Evolutionary conservation across 495 filamentous ascomycete species (phyloP), one percentile per base, ranked within the genome.

Genomic region (Penicillium flavigenum): DNA sequence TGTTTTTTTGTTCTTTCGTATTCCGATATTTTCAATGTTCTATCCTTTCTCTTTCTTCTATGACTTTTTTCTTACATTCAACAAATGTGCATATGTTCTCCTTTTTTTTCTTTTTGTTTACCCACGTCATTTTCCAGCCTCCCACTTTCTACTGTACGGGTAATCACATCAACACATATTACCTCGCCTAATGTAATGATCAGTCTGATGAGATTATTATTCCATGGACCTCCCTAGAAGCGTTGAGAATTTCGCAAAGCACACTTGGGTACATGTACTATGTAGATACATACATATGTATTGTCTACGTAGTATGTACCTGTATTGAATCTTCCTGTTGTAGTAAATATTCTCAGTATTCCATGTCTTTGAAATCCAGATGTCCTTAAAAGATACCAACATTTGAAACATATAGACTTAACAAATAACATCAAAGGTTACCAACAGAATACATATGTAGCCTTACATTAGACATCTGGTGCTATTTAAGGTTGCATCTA

Each of bases 81-180:
- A 8, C 27, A 29, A 6, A 29, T 29, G n/a, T 11, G 10, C 31
- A 9, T 17, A 3, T 39, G 6, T 39, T 39, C n/a, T 39, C 7
- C 17, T 14, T 7, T 9, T 46, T 26, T n/a, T 24, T 43, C 8
- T 22, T 44, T 11, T 6, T 5, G 17, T 22, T 11, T 14, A 10
- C 11, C 9, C 11, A 32, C 27, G 46, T 47, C 46, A 47, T 48
- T n/a, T 19, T 32, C 46, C 46, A 48, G 46, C 29, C 46, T 48
- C 46, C 26, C 4, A 34, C n/a, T 48, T 12, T 48, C 29, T 1
- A 14, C 24, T 29, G 26, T 27, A 24, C 44, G 46, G 29, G 27
- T 48, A 31, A 29, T 31, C 45, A 29, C 44, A 17, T 47, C 17
- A 17, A 43, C 5, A 4, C 24, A 24, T 42, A 10, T 11, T 17